Evolutionary conservation across 148 eudicot species (phyloP), one percentile per base, ranked within the genome.

Genomic region (Polygonum maritimum): DNA sequence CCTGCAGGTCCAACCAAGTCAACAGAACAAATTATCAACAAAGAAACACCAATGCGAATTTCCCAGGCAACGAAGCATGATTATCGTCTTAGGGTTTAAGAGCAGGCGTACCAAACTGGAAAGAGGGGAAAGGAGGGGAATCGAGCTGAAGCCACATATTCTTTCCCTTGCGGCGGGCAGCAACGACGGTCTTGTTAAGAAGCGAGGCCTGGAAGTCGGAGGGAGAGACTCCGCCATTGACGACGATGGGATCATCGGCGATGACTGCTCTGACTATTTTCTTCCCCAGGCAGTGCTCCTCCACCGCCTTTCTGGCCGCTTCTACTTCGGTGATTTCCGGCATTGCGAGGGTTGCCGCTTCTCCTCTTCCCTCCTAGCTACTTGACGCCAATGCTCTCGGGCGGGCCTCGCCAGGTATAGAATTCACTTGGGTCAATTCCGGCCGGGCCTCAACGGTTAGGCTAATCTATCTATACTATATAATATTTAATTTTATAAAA

Each of bases 241-340:
- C 88, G 74, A 95, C 97, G 74, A 87, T 92, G 74, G 89, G 0
- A 82, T 95, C 98, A 76, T 85, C 86, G 26, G 92, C 96, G 75
- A 95, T 79, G 10, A 89, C 74, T 12, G 92, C 78, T 69, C 76
- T 82, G 4, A 80, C 77, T 31, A 95, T 95, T 82, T 80, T 90
- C 90, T 89, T 95, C 69, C 97, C 97, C 39, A 83, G 65, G 55
- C 96, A 92, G 80, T 92, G 72, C 14, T 86, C 92, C 54, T 83
- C 87, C 11, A 90, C 77, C 76, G 97, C 99, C 76, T 90, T 82
- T 62, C 99, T 85, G 47, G 94, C 99, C 26, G 92, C 99, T 81
- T 95, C 99, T 10, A 95, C 99, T 79, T 92, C 99, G 26, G 97
- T 93, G 5, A 95, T 84, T 82, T 95, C 99, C 71, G 99, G 99